Evolutionary conservation across 2,329 filamentous ascomycete species (phyloP).

Genomic region (Phaeoacremonium minimum): DNA sequence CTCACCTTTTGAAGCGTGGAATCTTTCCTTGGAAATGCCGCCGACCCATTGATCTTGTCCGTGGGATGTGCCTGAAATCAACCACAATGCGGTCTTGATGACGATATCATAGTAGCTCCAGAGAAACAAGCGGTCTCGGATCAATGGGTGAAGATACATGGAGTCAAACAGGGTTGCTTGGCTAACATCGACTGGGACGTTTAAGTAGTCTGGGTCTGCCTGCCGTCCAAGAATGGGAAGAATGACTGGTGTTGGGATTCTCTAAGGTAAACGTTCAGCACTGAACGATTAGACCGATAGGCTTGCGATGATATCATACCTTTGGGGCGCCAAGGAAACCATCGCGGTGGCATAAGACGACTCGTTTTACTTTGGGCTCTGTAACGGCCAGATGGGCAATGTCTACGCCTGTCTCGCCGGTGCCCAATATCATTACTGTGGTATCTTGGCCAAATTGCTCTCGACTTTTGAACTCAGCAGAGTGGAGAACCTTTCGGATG

Average conservation of each 20-base stretch:
- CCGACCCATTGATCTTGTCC: constrained; percentile 46
- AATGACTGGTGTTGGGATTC: too few species aligned
- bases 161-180: constrained; percentile 47
- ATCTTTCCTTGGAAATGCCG: too few species aligned
- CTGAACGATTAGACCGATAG: too few species aligned
- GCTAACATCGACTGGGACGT: constrained; percentile 41
- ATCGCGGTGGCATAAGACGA: constrained; percentile 30
- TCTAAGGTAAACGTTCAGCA: too few species aligned
- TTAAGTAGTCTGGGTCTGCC: too few species aligned
- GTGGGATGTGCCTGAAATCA: constrained; percentile 37
- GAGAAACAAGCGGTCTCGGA: constrained; percentile 34
- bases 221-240: too few species aligned
- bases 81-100: constrained; percentile 34
- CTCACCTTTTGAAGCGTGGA: too few species aligned
- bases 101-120: constrained; percentile 43
- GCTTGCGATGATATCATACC: too few species aligned
- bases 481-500: constrained; percentile 23
- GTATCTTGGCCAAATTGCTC: constrained; percentile 25
- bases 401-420: constrained; percentile 31
- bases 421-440: constrained; percentile 29
- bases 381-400: constrained; percentile 29
- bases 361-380: constrained; percentile 25
- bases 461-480: constrained; percentile 27
- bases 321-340: constrained; percentile 32
- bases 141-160: constrained; percentile 40